Percentiles rank a stretch among this genome's conserved stretches.
phyloP scores from a whole-genome alignment of 164 flowering plant genomes.

The Umbilicus rupestris region DNA sequence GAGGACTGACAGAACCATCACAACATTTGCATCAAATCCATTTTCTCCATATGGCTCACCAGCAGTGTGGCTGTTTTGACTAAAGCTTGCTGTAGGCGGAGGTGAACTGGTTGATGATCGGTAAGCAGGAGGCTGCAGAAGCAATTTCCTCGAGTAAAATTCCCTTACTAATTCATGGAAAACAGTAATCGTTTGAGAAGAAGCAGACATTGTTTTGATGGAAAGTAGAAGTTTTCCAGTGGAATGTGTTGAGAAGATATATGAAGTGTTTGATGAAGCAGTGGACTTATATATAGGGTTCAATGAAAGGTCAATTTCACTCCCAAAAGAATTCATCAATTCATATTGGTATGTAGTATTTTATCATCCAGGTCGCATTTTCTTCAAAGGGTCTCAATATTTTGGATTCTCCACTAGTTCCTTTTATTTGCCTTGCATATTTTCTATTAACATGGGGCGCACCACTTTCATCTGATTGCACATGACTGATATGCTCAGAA shows the following conservation, averaged over 20 bases:
- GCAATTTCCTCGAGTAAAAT: conserved; percentile 3
- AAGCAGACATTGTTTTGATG: not conserved
- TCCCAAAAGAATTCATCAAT: not conserved
- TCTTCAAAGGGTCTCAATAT: not conserved
- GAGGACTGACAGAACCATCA: conserved; percentile 25
- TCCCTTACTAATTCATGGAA: not conserved
- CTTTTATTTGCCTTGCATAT: not conserved
- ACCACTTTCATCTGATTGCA: not conserved
- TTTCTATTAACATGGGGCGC: not conserved
- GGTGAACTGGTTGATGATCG: not conserved
- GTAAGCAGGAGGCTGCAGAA: not conserved
- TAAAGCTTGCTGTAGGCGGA: not conserved
- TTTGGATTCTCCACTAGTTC: not conserved
- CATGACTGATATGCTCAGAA: not conserved
- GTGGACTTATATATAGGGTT: not conserved
- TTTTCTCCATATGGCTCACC: conserved; percentile 9
- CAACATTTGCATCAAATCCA: conserved; percentile 27
- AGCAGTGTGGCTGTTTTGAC: not conserved
- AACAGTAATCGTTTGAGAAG: not conserved
- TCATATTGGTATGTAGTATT: not conserved
- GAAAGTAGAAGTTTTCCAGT: not conserved
- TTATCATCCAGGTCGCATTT: not conserved
- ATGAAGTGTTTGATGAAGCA: not conserved
- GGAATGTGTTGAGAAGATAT: not conserved
- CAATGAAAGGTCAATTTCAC: not conserved